Conservation (phyloP, 768 basidiomycete species). For the Strobilomyces dryophilus region DNA sequence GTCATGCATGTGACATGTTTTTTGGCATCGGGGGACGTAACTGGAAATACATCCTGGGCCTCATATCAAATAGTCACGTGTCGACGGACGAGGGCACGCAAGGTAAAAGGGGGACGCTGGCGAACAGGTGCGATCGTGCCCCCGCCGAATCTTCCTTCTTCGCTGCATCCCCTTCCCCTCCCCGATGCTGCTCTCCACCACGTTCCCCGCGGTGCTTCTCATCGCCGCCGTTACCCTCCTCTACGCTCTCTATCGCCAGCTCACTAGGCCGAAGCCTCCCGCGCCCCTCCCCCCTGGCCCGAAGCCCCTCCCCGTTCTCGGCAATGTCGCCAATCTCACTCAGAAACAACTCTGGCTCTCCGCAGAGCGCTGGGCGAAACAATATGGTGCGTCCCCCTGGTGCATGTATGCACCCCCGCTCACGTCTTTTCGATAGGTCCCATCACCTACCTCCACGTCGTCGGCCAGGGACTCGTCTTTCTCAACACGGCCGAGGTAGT, state of each 20-base stretch:
- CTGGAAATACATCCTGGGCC: background rate
- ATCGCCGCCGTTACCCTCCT: conserved; percentile 9
- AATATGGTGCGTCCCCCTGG: conserved; percentile 47
- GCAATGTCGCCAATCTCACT: conserved; percentile 60
- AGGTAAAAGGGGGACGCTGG: conserved; percentile 10
- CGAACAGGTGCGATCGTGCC: background rate
- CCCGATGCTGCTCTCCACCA: conserved; percentile 9
- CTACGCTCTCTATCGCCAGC: conserved; percentile 16
- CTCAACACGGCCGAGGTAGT: conserved; percentile 57
- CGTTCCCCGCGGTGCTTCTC: conserved; percentile 22
- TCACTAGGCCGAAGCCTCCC: conserved; percentile 18
- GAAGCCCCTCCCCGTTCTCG: conserved; percentile 57
- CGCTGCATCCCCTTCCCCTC: conserved; percentile 9
- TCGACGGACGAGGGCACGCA: background rate
- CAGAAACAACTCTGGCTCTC: conserved; percentile 61
- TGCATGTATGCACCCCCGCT: no score
- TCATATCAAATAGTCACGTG: conserved; percentile 8
- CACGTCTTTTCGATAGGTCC: conserved; percentile 36
- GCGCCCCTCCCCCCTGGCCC: conserved; percentile 63
- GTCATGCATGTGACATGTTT: background rate
- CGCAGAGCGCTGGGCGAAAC: conserved; percentile 56
- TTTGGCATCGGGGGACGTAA: background rate
- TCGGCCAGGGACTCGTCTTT: conserved; percentile 67
- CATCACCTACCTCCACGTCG: conserved; percentile 59
- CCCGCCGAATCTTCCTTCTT: conserved; percentile 17